Evolutionary conservation across 441 rosid species (phyloP).

Genomic region (Gossypium lobatum): DNA sequence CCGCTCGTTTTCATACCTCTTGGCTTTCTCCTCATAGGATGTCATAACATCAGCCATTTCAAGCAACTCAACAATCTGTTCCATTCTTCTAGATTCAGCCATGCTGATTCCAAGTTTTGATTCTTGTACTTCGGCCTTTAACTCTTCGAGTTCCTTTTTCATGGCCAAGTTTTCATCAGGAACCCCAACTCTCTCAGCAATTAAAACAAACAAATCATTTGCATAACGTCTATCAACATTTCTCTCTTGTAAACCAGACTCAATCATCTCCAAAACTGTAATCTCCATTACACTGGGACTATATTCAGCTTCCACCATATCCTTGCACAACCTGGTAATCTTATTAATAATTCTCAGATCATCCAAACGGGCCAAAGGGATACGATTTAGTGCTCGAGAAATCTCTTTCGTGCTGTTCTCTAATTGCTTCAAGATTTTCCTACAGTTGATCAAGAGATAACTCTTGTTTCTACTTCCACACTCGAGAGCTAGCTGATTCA

Average conservation of each 20-base stretch:
- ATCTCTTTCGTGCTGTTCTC: slow-evolving; percentile 19
- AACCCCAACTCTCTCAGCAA: slow-evolving; percentile 24
- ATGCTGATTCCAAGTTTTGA: slow-evolving; percentile 13
- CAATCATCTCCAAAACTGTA: slow-evolving; percentile 22
- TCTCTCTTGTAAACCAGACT: slow-evolving; percentile 18
- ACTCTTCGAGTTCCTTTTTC: slow-evolving; percentile 25
- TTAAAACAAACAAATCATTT: slow-evolving; percentile 20
- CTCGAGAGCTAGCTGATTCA: slow-evolving; percentile 20
- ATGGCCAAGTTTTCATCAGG: slow-evolving; percentile 16
- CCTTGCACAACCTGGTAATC: slow-evolving; percentile 21
- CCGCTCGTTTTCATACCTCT: slow-evolving; percentile 20
- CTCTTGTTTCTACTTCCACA: slow-evolving; percentile 23
- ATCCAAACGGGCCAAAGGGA: slow-evolving; percentile 22
- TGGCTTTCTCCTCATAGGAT: slow-evolving; percentile 26
- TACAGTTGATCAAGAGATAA: slow-evolving; percentile 24
- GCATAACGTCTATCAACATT: slow-evolving; percentile 21
- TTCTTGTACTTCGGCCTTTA: slow-evolving; percentile 24
- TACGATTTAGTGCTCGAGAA: slow-evolving; percentile 18
- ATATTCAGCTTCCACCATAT: slow-evolving; percentile 26
- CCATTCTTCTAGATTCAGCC: slow-evolving; percentile 25
- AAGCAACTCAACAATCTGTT: slow-evolving; percentile 27
- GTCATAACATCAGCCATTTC: slow-evolving; percentile 25
- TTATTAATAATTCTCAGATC: slow-evolving; percentile 14
- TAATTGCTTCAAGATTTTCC: slow-evolving; percentile 19
- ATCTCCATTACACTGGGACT: slow-evolving; percentile 16